Evolutionary conservation across 192 early-diverging fungal genomes (phyloP).

Genomic region (Gonapodya prolifera): DNA sequence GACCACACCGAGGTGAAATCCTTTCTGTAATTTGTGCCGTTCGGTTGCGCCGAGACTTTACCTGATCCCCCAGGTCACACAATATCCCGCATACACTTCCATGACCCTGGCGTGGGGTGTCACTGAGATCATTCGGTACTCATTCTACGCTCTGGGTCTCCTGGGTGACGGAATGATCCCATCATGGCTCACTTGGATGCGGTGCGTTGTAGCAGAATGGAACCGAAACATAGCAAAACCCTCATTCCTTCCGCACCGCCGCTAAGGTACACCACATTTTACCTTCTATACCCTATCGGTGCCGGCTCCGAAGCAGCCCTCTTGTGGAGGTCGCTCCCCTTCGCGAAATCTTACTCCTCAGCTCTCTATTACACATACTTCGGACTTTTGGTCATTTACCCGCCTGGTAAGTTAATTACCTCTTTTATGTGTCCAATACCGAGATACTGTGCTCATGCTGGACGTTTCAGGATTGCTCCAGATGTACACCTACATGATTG

Average conservation of each 20-base stretch:
- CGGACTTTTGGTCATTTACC: conserved; percentile 50
- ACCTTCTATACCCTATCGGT: conserved; percentile 81
- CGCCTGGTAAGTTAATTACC: conserved; percentile 39
- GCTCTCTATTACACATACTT: conserved; percentile 46
- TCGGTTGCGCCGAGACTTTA: not conserved
- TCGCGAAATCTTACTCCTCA: conserved; percentile 31
- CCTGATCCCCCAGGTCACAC: conserved; percentile 36
- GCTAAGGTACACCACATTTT: conserved; percentile 87
- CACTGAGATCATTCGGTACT: conserved; percentile 83
- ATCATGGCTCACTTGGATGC: conserved; percentile 43
- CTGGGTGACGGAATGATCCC: conserved; percentile 35
- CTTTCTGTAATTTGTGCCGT: not conserved
- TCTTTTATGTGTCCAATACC: not conserved
- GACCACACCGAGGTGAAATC: conserved; percentile 31
- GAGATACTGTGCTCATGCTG: not conserved
- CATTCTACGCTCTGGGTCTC: conserved; percentile 73
- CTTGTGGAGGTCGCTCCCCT: conserved; percentile 56
- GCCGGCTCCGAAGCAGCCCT: conserved; percentile 71
- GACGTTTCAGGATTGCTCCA: conserved; percentile 52
- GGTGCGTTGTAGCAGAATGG: conserved; percentile 13
- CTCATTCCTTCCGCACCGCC: not conserved
- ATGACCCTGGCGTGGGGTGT: conserved; percentile 87
- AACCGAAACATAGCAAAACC: not conserved
- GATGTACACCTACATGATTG: conserved; percentile 88
- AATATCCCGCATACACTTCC: conserved; percentile 52